Conservation (phyloP, 2,329 filamentous ascomycete genomes). For the Monascus ruber region DNA sequence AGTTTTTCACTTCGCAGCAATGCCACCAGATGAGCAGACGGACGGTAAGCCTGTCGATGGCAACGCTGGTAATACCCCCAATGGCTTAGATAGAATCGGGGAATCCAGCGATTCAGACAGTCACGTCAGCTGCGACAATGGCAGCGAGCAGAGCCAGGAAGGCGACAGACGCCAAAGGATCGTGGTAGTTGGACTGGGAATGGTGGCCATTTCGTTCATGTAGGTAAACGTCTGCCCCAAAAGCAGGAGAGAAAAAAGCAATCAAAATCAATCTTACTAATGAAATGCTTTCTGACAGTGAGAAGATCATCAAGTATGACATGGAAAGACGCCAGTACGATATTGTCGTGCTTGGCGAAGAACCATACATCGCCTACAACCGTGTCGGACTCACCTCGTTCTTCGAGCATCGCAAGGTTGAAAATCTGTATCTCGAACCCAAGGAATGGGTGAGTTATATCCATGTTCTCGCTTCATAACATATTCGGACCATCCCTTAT, state of each 20-base stretch:
- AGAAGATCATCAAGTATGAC: slow-evolving; percentile 81
- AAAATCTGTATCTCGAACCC: slow-evolving; percentile 80
- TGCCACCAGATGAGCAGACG: no score
- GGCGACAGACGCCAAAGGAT: slow-evolving; percentile 44
- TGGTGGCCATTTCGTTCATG: slow-evolving; percentile 87
- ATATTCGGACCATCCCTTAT: neutral
- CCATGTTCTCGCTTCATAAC: neutral
- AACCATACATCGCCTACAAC: slow-evolving; percentile 80
- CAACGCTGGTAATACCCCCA: neutral
- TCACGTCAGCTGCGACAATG: slow-evolving; percentile 4
- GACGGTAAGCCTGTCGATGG: no score
- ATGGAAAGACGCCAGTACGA: slow-evolving; percentile 63
- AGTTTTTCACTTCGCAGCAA: no score
- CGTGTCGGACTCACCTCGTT: slow-evolving; percentile 80
- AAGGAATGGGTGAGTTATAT: slow-evolving; percentile 57
- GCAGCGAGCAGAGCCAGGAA: neutral
- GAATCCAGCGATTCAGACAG: neutral
- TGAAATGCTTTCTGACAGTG: slow-evolving; percentile 42
- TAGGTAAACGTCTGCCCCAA: slow-evolving; percentile 36
- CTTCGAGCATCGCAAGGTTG: slow-evolving; percentile 74
- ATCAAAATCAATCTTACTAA: neutral
- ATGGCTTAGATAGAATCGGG: neutral
- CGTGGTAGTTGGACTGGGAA: slow-evolving; percentile 77
- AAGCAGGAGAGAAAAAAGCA: no score
- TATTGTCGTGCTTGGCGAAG: slow-evolving; percentile 77